phyloP scores from a whole-genome alignment of 1,284 basidiomycete species.

The Schizophyllum amplum region DNA sequence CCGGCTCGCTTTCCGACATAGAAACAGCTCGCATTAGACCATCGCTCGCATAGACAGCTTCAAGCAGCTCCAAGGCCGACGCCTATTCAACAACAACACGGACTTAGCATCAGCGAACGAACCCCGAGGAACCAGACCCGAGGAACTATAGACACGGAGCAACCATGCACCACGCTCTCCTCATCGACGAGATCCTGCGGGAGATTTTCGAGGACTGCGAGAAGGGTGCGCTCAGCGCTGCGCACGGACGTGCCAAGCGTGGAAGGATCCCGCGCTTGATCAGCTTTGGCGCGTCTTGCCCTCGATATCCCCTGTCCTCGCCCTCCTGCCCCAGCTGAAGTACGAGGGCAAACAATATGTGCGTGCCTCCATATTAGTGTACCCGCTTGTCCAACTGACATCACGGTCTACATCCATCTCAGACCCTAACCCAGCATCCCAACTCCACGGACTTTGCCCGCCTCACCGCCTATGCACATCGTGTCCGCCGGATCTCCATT shows the following conservation, averaged over 20 bases:
- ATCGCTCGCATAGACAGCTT: not conserved
- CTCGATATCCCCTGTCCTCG: slow-evolving; percentile 24
- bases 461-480: not conserved
- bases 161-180: slow-evolving; percentile 39
- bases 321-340: slow-evolving; percentile 35
- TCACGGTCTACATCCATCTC: not conserved
- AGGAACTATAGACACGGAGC: too few relatives aligned
- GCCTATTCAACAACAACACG: not conserved
- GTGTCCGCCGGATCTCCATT: too few relatives aligned
- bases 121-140: too few relatives aligned
- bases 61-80: not conserved
- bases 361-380: slow-evolving; percentile 25
- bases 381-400: not conserved
- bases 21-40: too few relatives aligned
- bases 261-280: slow-evolving; percentile 52
- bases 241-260: slow-evolving; percentile 40
- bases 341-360: slow-evolving; percentile 9
- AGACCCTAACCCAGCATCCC: not conserved
- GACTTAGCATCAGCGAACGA: too few relatives aligned
- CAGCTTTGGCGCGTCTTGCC: slow-evolving; percentile 39
- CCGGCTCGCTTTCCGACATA: not conserved
- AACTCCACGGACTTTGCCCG: not conserved
- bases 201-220: slow-evolving; percentile 31
- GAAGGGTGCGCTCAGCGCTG: slow-evolving; percentile 23
- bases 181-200: slow-evolving; percentile 45